phyloP scores from a whole-genome alignment of 495 filamentous ascomycete species.

The Physcia stellaris region DNA sequence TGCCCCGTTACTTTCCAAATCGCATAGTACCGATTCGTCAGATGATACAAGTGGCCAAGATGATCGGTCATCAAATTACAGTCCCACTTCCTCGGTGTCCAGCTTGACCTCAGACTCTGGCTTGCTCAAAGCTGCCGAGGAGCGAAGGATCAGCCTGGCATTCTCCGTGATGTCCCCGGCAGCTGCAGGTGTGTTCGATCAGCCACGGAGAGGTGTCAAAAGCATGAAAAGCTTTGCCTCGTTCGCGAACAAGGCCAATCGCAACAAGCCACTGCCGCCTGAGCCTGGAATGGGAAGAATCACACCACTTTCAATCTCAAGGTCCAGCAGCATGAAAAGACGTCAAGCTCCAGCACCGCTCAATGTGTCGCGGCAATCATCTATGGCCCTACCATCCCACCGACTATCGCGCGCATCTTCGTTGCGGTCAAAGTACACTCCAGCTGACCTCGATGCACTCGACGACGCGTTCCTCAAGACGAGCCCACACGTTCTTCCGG shows the following conservation, averaged over 20 bases:
- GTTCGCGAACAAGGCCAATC: slow-evolving; percentile 16
- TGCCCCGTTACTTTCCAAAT: slow-evolving; percentile 4
- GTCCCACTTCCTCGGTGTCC: slow-evolving; percentile 17
- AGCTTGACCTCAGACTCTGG: slow-evolving; percentile 14
- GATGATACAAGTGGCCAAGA: slow-evolving; percentile 17
- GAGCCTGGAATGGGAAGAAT: slow-evolving; percentile 23
- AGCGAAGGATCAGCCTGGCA: slow-evolving; percentile 14
- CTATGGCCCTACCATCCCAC: slow-evolving; percentile 4
- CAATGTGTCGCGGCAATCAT: slow-evolving; percentile 11
- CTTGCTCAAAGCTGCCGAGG: neutral
- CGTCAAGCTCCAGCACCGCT: slow-evolving; percentile 16
- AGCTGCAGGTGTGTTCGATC: slow-evolving; percentile 30
- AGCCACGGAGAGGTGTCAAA: slow-evolving; percentile 9
- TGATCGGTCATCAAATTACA: slow-evolving; percentile 18
- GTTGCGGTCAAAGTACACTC: slow-evolving; percentile 19
- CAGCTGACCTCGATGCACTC: slow-evolving; percentile 20
- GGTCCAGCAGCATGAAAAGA: slow-evolving; percentile 13
- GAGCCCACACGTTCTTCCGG: slow-evolving; percentile 10
- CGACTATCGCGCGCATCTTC: slow-evolving; percentile 13
- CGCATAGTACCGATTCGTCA: slow-evolving; percentile 13
- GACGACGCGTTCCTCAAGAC: slow-evolving; percentile 19
- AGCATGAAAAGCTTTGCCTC: slow-evolving; percentile 10
- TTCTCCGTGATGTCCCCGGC: slow-evolving; percentile 26
- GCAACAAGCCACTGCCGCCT: slow-evolving; percentile 35
- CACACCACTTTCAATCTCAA: slow-evolving; percentile 19